phyloP scores from a whole-genome alignment of 2,329 filamentous ascomycete genomes.

The Thelonectria discophora region DNA sequence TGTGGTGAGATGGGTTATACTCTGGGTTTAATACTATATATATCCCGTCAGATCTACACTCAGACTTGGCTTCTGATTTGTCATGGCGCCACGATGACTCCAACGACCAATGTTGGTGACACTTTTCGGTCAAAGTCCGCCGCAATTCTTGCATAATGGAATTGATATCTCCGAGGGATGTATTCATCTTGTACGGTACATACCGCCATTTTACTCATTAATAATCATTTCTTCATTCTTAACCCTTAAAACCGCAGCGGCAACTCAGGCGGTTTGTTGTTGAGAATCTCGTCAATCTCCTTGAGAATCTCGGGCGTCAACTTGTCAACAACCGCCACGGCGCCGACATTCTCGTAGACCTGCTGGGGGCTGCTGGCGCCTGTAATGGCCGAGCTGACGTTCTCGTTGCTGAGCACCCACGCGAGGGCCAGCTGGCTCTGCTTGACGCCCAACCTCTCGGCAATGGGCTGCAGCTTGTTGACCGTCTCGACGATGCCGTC shows the following conservation, averaged over 20 bases:
- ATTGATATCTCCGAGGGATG: slow-evolving; percentile 14
- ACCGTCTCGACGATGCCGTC: slow-evolving; percentile 67
- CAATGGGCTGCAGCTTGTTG: slow-evolving; percentile 67
- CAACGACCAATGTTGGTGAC: not conserved
- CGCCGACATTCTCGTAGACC: slow-evolving; percentile 67
- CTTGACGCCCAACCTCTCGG: slow-evolving; percentile 69
- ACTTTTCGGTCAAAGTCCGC: slow-evolving; percentile 11
- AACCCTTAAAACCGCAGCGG: slow-evolving; percentile 45
- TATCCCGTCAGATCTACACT: not conserved
- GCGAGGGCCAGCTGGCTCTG: slow-evolving; percentile 65
- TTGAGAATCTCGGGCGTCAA: slow-evolving; percentile 66
- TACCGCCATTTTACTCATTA: not conserved
- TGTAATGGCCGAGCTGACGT: slow-evolving; percentile 69
- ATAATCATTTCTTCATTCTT: not conserved
- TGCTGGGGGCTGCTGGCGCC: slow-evolving; percentile 67
- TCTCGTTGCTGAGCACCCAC: slow-evolving; percentile 70
- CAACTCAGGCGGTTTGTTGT: slow-evolving; percentile 64
- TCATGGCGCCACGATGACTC: not conserved
- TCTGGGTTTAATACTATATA: too few relatives aligned
- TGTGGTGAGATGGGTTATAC: not conserved
- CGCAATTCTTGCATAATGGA: not conserved
- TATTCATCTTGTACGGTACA: slow-evolving; percentile 3
- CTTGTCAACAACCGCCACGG: slow-evolving; percentile 61
- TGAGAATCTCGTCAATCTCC: slow-evolving; percentile 67
- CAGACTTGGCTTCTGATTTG: slow-evolving; percentile 11